A percentile compares a stretch with the other conserved stretches of the same genome.
These are phyloP conservation scores for Typha latifolia DNA, from an alignment of 176 grass and related monocot genomes.

Conservation along the genomic window DNA sequence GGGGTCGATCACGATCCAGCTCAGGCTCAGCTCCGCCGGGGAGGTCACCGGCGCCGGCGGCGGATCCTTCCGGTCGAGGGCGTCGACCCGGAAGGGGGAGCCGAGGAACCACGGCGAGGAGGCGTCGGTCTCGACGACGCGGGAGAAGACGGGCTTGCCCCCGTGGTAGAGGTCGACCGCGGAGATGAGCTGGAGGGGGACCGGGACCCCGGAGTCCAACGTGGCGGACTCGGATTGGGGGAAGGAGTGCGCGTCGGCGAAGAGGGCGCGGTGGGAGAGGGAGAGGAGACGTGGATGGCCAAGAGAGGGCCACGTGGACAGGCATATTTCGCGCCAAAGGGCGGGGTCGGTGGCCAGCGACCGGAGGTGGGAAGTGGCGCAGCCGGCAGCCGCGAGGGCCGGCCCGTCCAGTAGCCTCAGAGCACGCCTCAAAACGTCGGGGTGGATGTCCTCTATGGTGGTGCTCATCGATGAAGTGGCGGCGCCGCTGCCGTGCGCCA, in stretches of 20 bases:
- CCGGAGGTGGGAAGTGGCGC: constrained; percentile 39
- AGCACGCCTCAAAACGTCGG: constrained; percentile 44
- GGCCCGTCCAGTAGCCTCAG: constrained; percentile 50
- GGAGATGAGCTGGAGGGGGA: constrained; percentile 29
- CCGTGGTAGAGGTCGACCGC: constrained; percentile 46
- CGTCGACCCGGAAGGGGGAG: constrained; percentile 57
- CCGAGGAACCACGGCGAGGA: constrained; percentile 46
- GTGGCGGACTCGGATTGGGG: constrained; percentile 7
- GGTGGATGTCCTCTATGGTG: constrained; percentile 48
- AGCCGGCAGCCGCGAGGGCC: constrained; percentile 45
- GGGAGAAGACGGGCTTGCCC: constrained; percentile 37
- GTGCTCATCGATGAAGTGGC: neutral
- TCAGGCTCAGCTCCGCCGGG: constrained; percentile 43
- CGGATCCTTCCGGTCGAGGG: constrained; percentile 33
- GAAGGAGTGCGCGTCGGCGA: constrained; percentile 53
- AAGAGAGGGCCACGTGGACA: constrained; percentile 62
- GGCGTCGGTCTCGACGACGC: constrained; percentile 42
- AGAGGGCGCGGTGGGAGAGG: constrained; percentile 32
- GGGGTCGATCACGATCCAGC: constrained; percentile 53
- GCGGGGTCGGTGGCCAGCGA: constrained; percentile 35
- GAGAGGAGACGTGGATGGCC: constrained; percentile 12
- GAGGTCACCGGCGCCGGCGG: neutral
- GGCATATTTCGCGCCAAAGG: constrained; percentile 61
- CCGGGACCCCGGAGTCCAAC: neutral
- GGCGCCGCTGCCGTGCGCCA: neutral